Evolutionary conservation across 352 stramenopile species (phyloP), one percentile per base, ranked within the genome.

Genomic region (Pythium scleroteichum): DNA sequence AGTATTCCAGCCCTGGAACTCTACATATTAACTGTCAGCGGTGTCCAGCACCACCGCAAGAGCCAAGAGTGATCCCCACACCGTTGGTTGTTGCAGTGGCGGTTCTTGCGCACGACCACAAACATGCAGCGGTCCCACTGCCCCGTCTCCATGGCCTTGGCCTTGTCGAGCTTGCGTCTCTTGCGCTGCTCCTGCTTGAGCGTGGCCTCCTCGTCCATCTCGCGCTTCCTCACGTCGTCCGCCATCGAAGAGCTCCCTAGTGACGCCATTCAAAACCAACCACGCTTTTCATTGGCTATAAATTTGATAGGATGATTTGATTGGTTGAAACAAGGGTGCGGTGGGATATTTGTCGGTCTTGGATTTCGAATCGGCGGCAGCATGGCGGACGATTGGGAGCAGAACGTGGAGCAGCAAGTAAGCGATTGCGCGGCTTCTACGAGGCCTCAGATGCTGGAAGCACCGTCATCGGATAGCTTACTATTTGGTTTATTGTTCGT

Each of bases 71-170:
- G n/a, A n/a, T 35, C 29, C 10, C 29, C 5, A 10, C 26, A 94
- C 85, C 82, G 75, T 16, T 75, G 53, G 35, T 92, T 88, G 66
- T 92, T 94, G 66, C 85, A 94, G 47, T 74, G 92, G 63, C 85
- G 85, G 45, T 90, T 83, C 68, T 94, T 94, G 51, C 79, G 78
- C 66, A 85, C 71, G 32, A 94, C 68, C 29, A 72, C 76, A 61
- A 92, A 92, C 81, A 92, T 87, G 66, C 85, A 94, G 48, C 81
- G 78, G 3, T 85, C 72, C 85, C 85, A 94, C 53, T 85, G 66
- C 32, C 75, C 82, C 4, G 54, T 66, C 20, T 77, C 64, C 48
- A 77, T 81, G 3, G 76, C 71, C 20, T 71, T 54, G 7, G 61
- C 46, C 69, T 94, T 94, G 1, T 65, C 59, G 46, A 85, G 66